Evolutionary conservation across 2,329 filamentous ascomycete genomes (phyloP), one percentile per base, ranked within the genome.

Genomic region (Ophiostoma sp.): DNA sequence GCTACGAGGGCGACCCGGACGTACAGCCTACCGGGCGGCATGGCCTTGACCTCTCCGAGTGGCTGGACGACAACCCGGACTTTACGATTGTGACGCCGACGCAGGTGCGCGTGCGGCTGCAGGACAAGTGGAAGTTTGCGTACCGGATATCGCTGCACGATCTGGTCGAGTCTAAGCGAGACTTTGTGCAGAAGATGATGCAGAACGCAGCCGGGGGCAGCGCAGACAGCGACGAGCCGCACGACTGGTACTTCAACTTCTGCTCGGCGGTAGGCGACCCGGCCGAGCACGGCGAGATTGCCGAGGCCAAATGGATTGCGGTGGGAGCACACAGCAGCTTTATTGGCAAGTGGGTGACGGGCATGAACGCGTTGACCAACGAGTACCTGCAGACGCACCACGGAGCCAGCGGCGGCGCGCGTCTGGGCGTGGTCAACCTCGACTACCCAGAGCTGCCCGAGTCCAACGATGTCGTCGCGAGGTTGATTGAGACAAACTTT

Each of bases 1-100:
- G 89, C 45, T 92, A 74, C 70, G 67, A 66, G 3, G 73, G 89
- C 75, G 80, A 83, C 67, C 75, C 79, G 36, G 69, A 69, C 4
- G 69, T 81, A 4, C 73, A 75, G 44, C 70, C 72, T 5, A 74
- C 74, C 9, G 71, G 71, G n/a, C 71, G 73, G 11, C 75, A 75
- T 9, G 79, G 79, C 0, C 75, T 80, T 16, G 77, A 80, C 70
- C 75, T 79, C 9, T 76, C 74, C 67, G 71, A 69, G 36, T 91
- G 89, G 89, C 82, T 84, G 0, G 83, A 90, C 77, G 90, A 91
- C 76, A 85, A 85, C 18, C 81, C 87, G 0, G 81, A 88, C 73
- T 84, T 86, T 69, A 81, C 79, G 40, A 83, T 82, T 64, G 71
- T 74, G 55, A 81, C 79, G 4, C 73, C 76, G 16, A 75, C 76